Evolutionary conservation across 2,329 filamentous ascomycete genomes (phyloP), one percentile per base, ranked within the genome.

Genomic region (Fusarium tanahbumbuense): DNA sequence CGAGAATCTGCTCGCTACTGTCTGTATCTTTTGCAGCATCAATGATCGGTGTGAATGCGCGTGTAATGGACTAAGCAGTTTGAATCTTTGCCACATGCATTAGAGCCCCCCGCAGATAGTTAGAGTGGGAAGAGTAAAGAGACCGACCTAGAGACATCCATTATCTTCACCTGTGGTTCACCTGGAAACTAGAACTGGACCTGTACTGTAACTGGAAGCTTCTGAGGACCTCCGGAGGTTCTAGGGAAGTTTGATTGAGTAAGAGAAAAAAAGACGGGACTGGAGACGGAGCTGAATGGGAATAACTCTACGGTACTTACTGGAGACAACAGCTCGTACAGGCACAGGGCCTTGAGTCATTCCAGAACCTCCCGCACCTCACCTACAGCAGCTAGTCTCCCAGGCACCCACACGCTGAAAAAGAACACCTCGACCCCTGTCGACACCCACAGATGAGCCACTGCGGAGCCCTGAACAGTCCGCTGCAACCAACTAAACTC

Each of bases 291-390:
- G 47, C 46, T 55, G 42, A 59, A 56, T 53, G 49, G 23, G 27
- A 42, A 53, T 53, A 53, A 53, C 49, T 53, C n/a, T 28, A 49
- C 30, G 28, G 32, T 32, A 28, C 20, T 32, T 48, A 15, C 45
- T 62, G 28, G 42, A 48, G 28, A 60, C 59, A 44, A 60, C 45
- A 50, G 48, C 44, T 40, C 37, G 32, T 64, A 64, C 60, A 64
- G 50, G 37, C 37, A 49, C 58, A 68, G 47, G 54, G 62, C 55
- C 63, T 72, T 70, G 73, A 75, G 63, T 75, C 73, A 75, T 75
- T 74, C 73, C 73, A 75, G 70, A 72, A 72, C 41, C 57, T 57
- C 42, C 46, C 37, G 40, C 49, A 27, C 49, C 48, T 67, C 56
- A 64, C 34, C 49, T 25, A 37, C 48, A 50, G 30, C 25, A 37